Evolutionary conservation across 1,139 yeast genomes (phyloP).

Genomic region (Yamadazyma friedrichii): DNA sequence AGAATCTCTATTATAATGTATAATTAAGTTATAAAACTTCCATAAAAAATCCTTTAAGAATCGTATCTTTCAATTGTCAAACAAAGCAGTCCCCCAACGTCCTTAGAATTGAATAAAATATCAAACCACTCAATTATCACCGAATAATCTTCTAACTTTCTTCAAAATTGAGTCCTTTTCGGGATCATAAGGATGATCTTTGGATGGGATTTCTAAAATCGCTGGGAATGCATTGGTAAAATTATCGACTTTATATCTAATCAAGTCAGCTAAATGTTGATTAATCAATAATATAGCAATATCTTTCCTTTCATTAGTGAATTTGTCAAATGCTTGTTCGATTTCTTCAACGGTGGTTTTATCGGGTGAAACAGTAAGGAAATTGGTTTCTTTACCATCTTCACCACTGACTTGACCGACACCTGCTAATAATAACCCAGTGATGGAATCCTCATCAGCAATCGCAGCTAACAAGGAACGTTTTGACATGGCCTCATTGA

Average conservation of each 20-base stretch:
- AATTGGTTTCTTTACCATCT: conserved; percentile 73
- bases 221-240: conserved; percentile 95
- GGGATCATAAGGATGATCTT: conserved; percentile 98
- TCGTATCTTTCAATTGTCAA: too few species aligned
- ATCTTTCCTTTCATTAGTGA: conserved; percentile 76
- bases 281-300: conserved; percentile 90
- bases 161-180: conserved; percentile 95
- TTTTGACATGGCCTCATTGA: conserved; percentile 26
- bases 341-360: conserved; percentile 78
- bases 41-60: too few species aligned
- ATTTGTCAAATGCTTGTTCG: conserved; percentile 71
- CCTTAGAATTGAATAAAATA: conserved; percentile 1
- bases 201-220: conserved; percentile 92
- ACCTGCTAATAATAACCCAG: conserved; percentile 95
- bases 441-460: conserved; percentile 96
- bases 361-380: conserved; percentile 72
- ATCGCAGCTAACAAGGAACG: conserved; percentile 86
- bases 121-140: conserved; percentile 48
- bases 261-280: conserved; percentile 92
- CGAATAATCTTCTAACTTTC: conserved; percentile 91
- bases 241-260: conserved; percentile 77
- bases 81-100: too few species aligned
- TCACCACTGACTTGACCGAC: conserved; percentile 80
- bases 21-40: conserved; percentile 3
- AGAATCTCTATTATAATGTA: conserved; percentile 8